Evolutionary conservation across 2,329 filamentous ascomycete genomes (phyloP).

Genomic region (Xylaria sp.): DNA sequence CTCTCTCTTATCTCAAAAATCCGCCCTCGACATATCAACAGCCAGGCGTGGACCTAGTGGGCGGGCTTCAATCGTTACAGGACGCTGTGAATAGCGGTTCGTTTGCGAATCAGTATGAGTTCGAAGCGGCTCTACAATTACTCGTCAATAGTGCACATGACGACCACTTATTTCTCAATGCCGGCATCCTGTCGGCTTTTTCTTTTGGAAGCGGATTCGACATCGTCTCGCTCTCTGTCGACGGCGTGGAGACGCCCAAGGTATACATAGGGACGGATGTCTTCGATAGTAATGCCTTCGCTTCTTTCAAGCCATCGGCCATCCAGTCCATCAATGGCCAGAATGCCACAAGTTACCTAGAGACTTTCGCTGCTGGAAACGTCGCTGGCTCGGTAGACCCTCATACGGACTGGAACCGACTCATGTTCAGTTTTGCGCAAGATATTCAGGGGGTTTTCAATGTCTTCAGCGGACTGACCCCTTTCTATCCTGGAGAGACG

Average conservation of each 20-base stretch:
- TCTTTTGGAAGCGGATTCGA: slow-evolving; percentile 47
- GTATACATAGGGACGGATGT: slow-evolving; percentile 46
- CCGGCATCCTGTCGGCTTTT: slow-evolving; percentile 47
- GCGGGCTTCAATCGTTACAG: slow-evolving; percentile 45
- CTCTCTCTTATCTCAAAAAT: slow-evolving; percentile 53
- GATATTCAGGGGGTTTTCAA: slow-evolving; percentile 44
- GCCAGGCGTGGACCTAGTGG: slow-evolving; percentile 50
- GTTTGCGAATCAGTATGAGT: slow-evolving; percentile 52
- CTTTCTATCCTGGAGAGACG: slow-evolving; percentile 50
- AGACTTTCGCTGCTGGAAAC: slow-evolving; percentile 48
- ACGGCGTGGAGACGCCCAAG: slow-evolving; percentile 49
- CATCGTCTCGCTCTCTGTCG: slow-evolving; percentile 47
- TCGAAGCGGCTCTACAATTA: slow-evolving; percentile 50
- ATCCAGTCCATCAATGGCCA: slow-evolving; percentile 49
- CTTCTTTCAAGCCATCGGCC: slow-evolving; percentile 38
- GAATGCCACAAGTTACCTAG: slow-evolving; percentile 44
- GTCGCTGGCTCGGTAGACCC: slow-evolving; percentile 51
- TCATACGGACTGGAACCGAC: slow-evolving; percentile 55
- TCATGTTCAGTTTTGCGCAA: slow-evolving; percentile 47
- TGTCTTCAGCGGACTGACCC: slow-evolving; percentile 46
- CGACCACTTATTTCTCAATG: slow-evolving; percentile 47
- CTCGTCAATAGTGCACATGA: slow-evolving; percentile 51
- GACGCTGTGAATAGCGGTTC: slow-evolving; percentile 47
- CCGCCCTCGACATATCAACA: slow-evolving; percentile 55
- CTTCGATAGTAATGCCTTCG: slow-evolving; percentile 27